Evolutionary conservation across 805 yeast species (phyloP), one percentile per base, ranked within the genome.

Genomic region (Candida methanosorbosa): DNA sequence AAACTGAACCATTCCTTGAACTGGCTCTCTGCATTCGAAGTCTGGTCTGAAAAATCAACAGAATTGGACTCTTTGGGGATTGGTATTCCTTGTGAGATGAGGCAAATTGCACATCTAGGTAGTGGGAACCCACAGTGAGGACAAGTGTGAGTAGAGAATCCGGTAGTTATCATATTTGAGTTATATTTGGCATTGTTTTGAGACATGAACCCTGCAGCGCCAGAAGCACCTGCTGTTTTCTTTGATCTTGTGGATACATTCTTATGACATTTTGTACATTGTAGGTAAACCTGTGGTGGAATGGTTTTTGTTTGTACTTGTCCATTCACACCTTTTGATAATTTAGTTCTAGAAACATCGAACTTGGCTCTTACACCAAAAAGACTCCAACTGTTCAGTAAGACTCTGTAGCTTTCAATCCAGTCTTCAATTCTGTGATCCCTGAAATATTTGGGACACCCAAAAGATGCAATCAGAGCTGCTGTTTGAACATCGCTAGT

Each of bases 401-500:
- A 55, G 13, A 54, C 55, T 32, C 92, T 59, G 52, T 87, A 85
- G 32, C 75, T 69, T 31, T 72, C 74, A 4, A 79, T 67, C 98
- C 98, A 90, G 38, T 70, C 72, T 21, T 78, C 81, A 2, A 81
- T 85, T 37, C 94, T 62, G 4, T 57, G 60, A 52, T 86, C 95
- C 9, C 59, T 59, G 54, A 88, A 85, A 54, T 81, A 88, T 39
- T 87, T 65, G 0, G 97, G 97, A 33, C 79, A 79, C 0, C 87
- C 95, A 59, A 72, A 84, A 5, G 88, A 68, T 0, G 85, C 72
- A 4, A 90, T 76, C 34, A 88, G 58, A 0, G 95, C 79, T 0
- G 95, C 96, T 0, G 94, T 87, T 54, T 90, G 98, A 2, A 87
- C 81, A 54, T 90, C 98, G 35, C 85, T 73, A 0, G 94, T 84